Conservation (phyloP, 2,329 filamentous ascomycete genomes). For the Ampelomyces quisqualis region DNA sequence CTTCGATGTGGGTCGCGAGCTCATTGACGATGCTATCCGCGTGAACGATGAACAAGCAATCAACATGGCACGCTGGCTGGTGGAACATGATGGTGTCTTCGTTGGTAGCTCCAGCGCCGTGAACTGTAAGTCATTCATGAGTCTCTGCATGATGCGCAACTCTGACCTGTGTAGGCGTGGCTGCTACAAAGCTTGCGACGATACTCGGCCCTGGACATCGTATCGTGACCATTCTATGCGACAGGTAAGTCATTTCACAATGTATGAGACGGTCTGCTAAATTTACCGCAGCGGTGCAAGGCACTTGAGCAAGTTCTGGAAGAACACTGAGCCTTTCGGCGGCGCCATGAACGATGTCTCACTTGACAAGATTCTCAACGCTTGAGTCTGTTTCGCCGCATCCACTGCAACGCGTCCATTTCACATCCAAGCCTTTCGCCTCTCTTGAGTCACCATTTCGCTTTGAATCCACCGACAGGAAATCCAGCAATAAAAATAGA, state of each 20-base stretch:
- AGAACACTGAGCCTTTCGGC: constrained; percentile 66
- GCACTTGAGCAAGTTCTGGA: constrained; percentile 85
- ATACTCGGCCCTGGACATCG: constrained; percentile 60
- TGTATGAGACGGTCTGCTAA: constrained; percentile 8
- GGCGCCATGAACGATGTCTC: constrained; percentile 48
- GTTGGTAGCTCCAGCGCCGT: constrained; percentile 94
- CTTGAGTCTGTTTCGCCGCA: constrained; percentile 13
- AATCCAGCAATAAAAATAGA: too few relatives aligned
- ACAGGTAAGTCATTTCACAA: constrained; percentile 46
- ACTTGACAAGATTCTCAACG: constrained; percentile 59
- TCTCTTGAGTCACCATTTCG: too few relatives aligned
- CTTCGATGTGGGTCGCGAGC: constrained; percentile 80
- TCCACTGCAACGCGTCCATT: not conserved
- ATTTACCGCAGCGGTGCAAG: constrained; percentile 58
- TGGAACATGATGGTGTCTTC: constrained; percentile 94
- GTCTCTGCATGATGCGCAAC: not conserved
- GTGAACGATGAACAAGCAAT: constrained; percentile 88
- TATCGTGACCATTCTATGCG: constrained; percentile 82
- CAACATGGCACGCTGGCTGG: constrained; percentile 92
- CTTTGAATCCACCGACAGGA: too few relatives aligned
- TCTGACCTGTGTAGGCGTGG: constrained; percentile 53
- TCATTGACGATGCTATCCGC: constrained; percentile 86
- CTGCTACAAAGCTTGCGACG: constrained; percentile 68
- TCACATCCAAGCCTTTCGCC: too few relatives aligned
- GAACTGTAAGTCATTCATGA: constrained; percentile 64